A percentile compares a stretch with the other conserved stretches of the same genome.
phyloP scores from a whole-genome alignment of 2,329 filamentous ascomycete genomes.

The Colletotrichum magnum region DNA sequence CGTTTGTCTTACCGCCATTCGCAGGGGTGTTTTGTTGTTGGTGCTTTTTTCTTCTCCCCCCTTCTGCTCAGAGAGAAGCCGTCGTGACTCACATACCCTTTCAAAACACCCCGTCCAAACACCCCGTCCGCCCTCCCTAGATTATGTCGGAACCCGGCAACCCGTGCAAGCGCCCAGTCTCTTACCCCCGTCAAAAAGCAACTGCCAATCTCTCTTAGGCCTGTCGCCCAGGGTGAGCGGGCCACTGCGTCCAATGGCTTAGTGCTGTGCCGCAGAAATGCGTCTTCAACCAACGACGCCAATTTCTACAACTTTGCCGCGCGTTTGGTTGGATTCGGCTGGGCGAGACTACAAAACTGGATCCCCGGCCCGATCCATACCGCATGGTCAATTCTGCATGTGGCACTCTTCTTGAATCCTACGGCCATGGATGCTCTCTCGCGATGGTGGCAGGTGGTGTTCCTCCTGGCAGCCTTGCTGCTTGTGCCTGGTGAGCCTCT shows the following conservation, averaged over 20 bases:
- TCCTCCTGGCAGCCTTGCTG: neutral
- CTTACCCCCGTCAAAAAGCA: neutral
- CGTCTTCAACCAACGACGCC: no score
- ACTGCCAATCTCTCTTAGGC: neutral
- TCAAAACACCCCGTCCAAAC: no score
- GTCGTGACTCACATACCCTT: no score
- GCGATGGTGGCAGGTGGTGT: neutral
- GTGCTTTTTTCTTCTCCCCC: no score
- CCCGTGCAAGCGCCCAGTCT: neutral
- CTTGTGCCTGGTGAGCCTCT: neutral
- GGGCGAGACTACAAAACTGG: neutral
- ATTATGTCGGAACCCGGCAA: neutral
- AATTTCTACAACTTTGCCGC: neutral
- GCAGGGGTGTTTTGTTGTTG: neutral
- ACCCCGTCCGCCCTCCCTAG: neutral
- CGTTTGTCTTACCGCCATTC: neutral
- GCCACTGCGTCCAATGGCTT: neutral
- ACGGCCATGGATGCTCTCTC: neutral
- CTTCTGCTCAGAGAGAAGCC: no score
- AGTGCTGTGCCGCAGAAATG: constrained; percentile 2
- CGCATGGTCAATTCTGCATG: neutral
- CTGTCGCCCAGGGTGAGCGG: neutral
- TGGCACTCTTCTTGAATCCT: neutral
- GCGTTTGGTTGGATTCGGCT: neutral
- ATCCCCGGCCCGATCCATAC: neutral